These are phyloP conservation scores for Epichloe aotearoae DNA, from an alignment of 2,329 filamentous ascomycete species.

Conservation along the genomic window DNA sequence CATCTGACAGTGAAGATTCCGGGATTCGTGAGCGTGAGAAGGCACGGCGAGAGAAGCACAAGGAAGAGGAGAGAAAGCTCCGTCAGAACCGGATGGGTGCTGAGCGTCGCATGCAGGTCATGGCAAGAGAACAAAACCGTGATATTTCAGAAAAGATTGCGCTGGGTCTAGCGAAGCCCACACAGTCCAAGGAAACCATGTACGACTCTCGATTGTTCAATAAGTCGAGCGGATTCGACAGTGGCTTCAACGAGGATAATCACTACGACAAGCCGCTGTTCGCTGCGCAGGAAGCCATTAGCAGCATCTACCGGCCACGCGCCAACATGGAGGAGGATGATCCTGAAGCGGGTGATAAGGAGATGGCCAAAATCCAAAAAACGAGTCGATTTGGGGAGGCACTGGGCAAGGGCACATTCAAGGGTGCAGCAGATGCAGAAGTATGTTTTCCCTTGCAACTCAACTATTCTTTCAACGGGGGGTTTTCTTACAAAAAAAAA, in stretches of 20 bases:
- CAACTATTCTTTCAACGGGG: neutral
- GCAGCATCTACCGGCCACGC: constrained; percentile 78
- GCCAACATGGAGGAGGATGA: constrained; percentile 64
- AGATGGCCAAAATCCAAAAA: constrained; percentile 83
- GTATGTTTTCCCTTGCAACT: constrained; percentile 28
- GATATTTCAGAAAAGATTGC: constrained; percentile 97
- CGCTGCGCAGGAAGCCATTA: constrained; percentile 87
- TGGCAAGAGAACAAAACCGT: constrained; percentile 89
- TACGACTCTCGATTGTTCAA: constrained; percentile 95
- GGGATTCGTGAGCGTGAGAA: constrained; percentile 64
- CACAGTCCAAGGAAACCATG: constrained; percentile 84
- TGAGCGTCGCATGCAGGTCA: constrained; percentile 79
- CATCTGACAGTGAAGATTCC: constrained; percentile 47
- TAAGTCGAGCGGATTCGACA: constrained; percentile 78
- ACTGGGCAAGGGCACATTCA: constrained; percentile 80
- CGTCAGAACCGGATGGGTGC: constrained; percentile 92
- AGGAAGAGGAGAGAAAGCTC: constrained; percentile 78
- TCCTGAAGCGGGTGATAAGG: constrained; percentile 65
- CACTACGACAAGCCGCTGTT: constrained; percentile 95
- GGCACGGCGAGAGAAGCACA: constrained; percentile 61
- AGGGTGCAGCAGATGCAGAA: constrained; percentile 73
- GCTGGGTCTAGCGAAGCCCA: constrained; percentile 86
- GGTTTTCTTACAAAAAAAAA: no score
- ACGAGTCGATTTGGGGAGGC: constrained; percentile 73
- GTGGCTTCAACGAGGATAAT: constrained; percentile 95